Evolutionary conservation across 2,329 filamentous ascomycete species (phyloP).

Genomic region (Cladophialophora exuberans): DNA sequence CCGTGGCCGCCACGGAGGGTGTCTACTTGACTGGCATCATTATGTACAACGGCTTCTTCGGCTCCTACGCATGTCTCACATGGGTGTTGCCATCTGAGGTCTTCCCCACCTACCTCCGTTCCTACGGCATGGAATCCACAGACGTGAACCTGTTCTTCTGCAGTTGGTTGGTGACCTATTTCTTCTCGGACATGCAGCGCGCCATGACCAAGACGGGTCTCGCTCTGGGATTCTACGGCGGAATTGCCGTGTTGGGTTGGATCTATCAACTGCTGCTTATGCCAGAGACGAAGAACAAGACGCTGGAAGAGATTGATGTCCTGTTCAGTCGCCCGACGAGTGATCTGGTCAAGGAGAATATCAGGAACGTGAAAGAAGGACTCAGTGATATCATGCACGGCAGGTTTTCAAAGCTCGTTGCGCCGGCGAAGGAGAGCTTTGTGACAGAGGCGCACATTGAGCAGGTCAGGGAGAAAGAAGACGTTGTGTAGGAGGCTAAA

Average conservation of each 20-base stretch:
- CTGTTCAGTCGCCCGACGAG: conserved; percentile 59
- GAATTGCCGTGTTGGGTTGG: conserved; percentile 71
- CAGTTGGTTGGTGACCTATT: conserved; percentile 75
- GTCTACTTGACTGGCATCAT: conserved; percentile 70
- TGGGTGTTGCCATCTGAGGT: conserved; percentile 71
- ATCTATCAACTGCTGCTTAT: conserved; percentile 65
- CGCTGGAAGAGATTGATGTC: conserved; percentile 31
- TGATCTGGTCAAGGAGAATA: conserved; percentile 65
- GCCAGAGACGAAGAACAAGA: conserved; percentile 58
- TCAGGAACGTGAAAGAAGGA: conserved; percentile 48
- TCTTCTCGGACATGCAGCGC: conserved; percentile 71
- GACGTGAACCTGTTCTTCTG: conserved; percentile 70
- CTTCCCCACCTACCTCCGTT: conserved; percentile 72
- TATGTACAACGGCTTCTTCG: conserved; percentile 71
- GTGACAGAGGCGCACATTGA: conserved; percentile 4
- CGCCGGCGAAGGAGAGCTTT: conserved; percentile 32
- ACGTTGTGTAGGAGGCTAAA: no score
- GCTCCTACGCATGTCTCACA: conserved; percentile 65
- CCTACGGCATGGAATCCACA: conserved; percentile 73
- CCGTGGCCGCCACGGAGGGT: conserved; percentile 57
- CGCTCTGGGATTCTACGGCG: conserved; percentile 72
- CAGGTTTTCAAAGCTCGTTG: conserved; percentile 54
- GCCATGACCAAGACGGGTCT: conserved; percentile 70
- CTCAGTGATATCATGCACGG: conserved; percentile 49
- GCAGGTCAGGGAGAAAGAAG: conserved; percentile 1